phyloP scores from a whole-genome alignment of 257 asterid genomes.

The Eucommia ulmoides region DNA sequence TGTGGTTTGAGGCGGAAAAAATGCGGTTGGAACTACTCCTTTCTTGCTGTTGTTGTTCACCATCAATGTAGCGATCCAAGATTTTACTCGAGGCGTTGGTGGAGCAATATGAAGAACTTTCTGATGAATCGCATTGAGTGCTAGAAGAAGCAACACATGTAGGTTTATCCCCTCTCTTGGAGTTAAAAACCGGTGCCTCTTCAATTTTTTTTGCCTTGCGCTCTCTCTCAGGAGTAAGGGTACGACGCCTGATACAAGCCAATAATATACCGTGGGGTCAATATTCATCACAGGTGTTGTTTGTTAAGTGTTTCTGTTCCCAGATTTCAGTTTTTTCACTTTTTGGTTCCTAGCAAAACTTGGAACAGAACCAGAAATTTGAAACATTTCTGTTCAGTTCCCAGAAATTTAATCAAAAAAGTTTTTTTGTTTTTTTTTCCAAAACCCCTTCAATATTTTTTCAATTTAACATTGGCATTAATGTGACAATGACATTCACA shows the following conservation, averaged over 20 bases:
- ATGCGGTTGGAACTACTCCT: constrained; percentile 12
- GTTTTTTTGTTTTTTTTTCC: too few relatives aligned
- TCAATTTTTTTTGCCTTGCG: constrained; percentile 26
- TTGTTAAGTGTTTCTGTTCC: neutral
- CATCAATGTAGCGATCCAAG: constrained; percentile 85
- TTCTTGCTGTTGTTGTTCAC: constrained; percentile 67
- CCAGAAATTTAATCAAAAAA: too few relatives aligned
- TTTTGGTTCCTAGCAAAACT: neutral
- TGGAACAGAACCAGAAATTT: too few relatives aligned
- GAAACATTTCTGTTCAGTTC: too few relatives aligned
- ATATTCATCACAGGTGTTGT: neutral
- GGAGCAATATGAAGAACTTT: constrained; percentile 62
- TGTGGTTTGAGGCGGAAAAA: constrained; percentile 23
- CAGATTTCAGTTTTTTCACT: neutral
- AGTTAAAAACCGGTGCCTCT: constrained; percentile 21
- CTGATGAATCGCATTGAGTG: constrained; percentile 51
- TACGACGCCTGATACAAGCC: constrained; percentile 9
- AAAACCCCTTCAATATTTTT: too few relatives aligned
- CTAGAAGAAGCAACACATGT: constrained; percentile 25
- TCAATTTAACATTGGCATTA: too few relatives aligned
- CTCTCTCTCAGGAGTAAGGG: constrained; percentile 78
- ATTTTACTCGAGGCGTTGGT: constrained; percentile 69
- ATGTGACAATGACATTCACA: too few relatives aligned
- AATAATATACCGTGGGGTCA: neutral
- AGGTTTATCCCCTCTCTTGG: constrained; percentile 30